A percentile compares a stretch with the other conserved stretches of the same genome.
phyloP scores from a whole-genome alignment of 306 rosid genomes.

The Gleditsia sinensis region DNA sequence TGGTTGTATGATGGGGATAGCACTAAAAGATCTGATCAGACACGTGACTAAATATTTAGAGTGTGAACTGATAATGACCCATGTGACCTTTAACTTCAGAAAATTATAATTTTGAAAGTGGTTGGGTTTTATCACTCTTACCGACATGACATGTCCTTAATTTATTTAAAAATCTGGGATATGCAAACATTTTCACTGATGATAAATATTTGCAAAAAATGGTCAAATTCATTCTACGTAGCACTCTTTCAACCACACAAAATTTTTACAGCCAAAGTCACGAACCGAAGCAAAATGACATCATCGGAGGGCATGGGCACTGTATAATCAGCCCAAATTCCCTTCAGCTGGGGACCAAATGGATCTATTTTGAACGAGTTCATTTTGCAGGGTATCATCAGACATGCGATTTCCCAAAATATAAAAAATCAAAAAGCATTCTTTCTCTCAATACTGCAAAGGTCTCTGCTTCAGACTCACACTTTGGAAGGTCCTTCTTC shows the following conservation, averaged over 20 bases:
- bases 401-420: background rate
- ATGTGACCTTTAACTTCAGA: background rate
- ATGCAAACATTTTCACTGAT: background rate
- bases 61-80: background rate
- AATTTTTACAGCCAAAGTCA: background rate
- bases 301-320: background rate
- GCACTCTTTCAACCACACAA: slow-evolving; percentile 39
- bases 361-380: background rate
- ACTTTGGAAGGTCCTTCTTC: slow-evolving; percentile 30
- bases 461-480: background rate
- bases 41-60: background rate
- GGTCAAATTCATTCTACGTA: background rate
- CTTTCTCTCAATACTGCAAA: background rate
- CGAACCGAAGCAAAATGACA: background rate
- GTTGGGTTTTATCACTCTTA: background rate
- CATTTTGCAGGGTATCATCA: background rate
- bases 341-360: background rate
- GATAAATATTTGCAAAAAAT: background rate
- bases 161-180: background rate
- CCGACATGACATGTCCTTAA: slow-evolving; percentile 32
- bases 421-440: no score
- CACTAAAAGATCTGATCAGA: background rate
- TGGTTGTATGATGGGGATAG: background rate
- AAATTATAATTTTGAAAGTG: background rate
- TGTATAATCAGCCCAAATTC: background rate